phyloP scores from a whole-genome alignment of 1,139 yeast genomes.

The Torulaspora globosa region DNA sequence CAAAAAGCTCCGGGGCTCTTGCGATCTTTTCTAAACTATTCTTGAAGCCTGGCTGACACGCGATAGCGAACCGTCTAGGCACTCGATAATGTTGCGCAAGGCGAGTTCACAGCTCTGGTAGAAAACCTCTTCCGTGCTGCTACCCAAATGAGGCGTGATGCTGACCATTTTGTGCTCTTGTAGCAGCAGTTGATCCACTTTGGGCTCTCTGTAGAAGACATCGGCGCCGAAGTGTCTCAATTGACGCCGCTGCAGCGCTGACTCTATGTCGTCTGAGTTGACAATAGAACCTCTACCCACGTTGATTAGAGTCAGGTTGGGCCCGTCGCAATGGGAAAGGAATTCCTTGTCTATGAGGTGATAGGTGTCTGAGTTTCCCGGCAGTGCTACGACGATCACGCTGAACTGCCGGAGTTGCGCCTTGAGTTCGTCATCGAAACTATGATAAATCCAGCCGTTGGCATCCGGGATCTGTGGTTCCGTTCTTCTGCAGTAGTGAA shows the following conservation, averaged over 20 bases:
- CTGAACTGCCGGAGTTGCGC: conserved; percentile 39
- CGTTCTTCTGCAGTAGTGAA: conserved; percentile 60
- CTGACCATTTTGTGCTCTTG: conserved; percentile 52
- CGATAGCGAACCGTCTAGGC: conserved; percentile 1
- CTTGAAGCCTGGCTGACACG: conserved; percentile 1
- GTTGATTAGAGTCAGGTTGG: conserved; percentile 62
- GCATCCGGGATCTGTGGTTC: conserved; percentile 21
- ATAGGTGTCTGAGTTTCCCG: conserved; percentile 57
- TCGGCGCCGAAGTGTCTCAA: conserved; percentile 74
- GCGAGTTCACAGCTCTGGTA: conserved; percentile 37
- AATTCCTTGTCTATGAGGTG: conserved; percentile 51
- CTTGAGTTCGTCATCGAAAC: conserved; percentile 38
- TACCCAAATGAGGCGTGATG: conserved; percentile 75
- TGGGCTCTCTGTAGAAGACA: conserved; percentile 76
- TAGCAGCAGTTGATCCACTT: conserved; percentile 47
- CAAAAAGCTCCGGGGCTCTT: neutral
- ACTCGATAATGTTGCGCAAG: conserved; percentile 19
- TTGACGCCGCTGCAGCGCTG: conserved; percentile 52
- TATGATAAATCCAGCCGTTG: conserved; percentile 40
- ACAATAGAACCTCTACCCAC: conserved; percentile 75
- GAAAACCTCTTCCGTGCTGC: conserved; percentile 55
- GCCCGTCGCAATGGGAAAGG: conserved; percentile 43
- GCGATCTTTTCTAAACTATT: neutral
- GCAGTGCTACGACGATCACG: conserved; percentile 62
- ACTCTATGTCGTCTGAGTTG: conserved; percentile 64